Conservation (phyloP, 208 protist genomes). For the Tritrichomonas musculus region DNA sequence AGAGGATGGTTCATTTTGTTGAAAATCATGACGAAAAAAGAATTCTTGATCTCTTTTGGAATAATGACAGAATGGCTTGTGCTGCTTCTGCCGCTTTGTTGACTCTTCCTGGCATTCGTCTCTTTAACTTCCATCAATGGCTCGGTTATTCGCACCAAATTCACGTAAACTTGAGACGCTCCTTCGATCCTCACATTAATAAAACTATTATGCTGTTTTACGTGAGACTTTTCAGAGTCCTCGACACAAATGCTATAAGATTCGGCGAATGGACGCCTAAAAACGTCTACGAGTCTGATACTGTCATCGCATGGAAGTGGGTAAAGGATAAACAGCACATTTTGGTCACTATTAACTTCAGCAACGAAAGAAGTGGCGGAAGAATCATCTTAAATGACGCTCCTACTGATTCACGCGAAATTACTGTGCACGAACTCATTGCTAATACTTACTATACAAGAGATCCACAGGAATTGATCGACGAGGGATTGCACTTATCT, state of each 20-base stretch:
- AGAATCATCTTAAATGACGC: neutral
- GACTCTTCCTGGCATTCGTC: constrained; percentile 35
- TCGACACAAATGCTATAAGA: neutral
- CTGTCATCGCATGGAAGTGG: neutral
- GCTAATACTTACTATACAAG: neutral
- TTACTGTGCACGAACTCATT: neutral
- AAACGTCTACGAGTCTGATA: neutral
- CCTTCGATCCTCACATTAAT: neutral
- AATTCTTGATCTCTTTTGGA: neutral
- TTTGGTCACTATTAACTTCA: neutral
- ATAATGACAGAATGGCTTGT: neutral
- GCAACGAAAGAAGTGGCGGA: neutral
- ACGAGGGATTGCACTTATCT: neutral
- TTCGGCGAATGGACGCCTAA: neutral
- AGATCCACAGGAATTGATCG: neutral
- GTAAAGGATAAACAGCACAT: neutral
- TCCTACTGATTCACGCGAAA: neutral
- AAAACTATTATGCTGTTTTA: neutral
- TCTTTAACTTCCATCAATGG: constrained; percentile 24
- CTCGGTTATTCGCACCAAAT: constrained; percentile 28
- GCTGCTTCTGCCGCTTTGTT: constrained; percentile 19
- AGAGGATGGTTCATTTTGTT: neutral
- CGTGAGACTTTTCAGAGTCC: neutral
- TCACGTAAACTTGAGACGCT: constrained; percentile 32
- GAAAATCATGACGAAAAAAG: constrained; percentile 38